Evolutionary conservation across 371 early-diverging fungal genomes (phyloP).

Genomic region (Actinomucor elegans): DNA sequence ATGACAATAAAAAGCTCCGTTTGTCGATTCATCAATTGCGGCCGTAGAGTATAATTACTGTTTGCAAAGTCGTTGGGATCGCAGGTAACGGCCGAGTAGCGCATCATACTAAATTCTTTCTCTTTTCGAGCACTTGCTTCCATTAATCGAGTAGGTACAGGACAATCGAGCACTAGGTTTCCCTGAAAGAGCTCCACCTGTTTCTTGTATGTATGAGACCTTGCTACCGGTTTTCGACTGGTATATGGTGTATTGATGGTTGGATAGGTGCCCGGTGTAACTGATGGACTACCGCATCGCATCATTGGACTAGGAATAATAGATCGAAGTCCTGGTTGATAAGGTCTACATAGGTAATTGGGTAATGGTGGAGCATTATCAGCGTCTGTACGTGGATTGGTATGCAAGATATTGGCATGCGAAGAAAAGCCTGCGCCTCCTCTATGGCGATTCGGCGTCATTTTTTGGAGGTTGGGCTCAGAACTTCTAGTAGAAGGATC

Average conservation of each 20-base stretch:
- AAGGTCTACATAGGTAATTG: constrained; percentile 7
- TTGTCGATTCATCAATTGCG: constrained; percentile 67
- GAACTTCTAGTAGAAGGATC: background rate
- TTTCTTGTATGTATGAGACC: constrained; percentile 9
- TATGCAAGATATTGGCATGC: background rate
- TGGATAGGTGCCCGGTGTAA: constrained; percentile 8
- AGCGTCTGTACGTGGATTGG: background rate
- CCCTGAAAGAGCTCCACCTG: constrained; percentile 39
- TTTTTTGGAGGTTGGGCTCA: background rate
- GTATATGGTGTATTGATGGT: constrained; percentile 2
- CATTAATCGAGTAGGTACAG: constrained; percentile 65
- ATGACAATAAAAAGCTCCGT: constrained; percentile 91
- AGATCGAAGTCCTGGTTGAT: constrained; percentile 13
- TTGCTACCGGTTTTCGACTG: constrained; percentile 5
- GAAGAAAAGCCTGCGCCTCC: background rate
- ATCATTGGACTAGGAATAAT: constrained; percentile 13
- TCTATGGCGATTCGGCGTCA: background rate
- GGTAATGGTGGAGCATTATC: background rate
- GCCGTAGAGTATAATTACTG: constrained; percentile 78
- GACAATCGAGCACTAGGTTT: constrained; percentile 73
- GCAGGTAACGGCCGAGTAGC: constrained; percentile 83
- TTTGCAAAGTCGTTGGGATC: constrained; percentile 81
- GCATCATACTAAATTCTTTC: constrained; percentile 74
- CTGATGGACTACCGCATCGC: background rate
- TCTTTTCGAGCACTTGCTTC: constrained; percentile 50